Conservation (phyloP, 2,329 filamentous ascomycete genomes). For the Lachnellula cervina region DNA sequence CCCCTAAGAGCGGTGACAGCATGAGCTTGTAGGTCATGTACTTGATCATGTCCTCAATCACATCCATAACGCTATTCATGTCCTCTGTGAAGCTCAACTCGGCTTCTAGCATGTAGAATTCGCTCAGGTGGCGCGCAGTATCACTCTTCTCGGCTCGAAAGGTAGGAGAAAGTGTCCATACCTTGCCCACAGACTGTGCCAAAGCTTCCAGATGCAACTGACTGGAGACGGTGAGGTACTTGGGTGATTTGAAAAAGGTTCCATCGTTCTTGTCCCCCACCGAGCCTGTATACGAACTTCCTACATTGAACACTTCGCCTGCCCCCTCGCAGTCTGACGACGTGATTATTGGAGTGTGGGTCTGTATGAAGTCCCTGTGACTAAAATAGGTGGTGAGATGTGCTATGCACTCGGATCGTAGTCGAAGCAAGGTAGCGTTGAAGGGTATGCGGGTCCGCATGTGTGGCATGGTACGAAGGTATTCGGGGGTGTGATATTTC, state of each 20-base stretch:
- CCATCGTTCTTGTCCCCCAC: slow-evolving; percentile 35
- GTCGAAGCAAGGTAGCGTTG: slow-evolving; percentile 72
- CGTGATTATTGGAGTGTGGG: slow-evolving; percentile 89
- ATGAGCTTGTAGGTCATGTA: slow-evolving; percentile 42
- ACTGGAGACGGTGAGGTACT: slow-evolving; percentile 92
- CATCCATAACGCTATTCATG: slow-evolving; percentile 66
- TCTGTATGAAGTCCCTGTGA: slow-evolving; percentile 67
- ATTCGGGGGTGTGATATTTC: slow-evolving; percentile 89
- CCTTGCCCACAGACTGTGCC: slow-evolving; percentile 79
- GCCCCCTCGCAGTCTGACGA: slow-evolving; percentile 97
- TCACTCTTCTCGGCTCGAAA: slow-evolving; percentile 93
- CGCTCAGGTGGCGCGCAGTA: slow-evolving; percentile 87
- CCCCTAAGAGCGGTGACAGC: slow-evolving; percentile 45
- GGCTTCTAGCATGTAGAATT: slow-evolving; percentile 98
- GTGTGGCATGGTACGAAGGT: slow-evolving; percentile 82
- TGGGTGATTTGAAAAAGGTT: slow-evolving; percentile 77
- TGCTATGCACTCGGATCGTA: slow-evolving; percentile 76
- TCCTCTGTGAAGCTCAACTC: slow-evolving; percentile 76
- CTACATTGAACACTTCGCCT: slow-evolving; percentile 82
- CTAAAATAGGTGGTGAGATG: slow-evolving; percentile 73
- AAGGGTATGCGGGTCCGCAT: slow-evolving; percentile 76
- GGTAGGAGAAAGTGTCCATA: slow-evolving; percentile 91
- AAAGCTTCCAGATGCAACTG: slow-evolving; percentile 93
- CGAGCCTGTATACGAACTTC: slow-evolving; percentile 17
- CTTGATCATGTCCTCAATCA: slow-evolving; percentile 75